These are phyloP conservation scores for Starmerella bombicola DNA, from an alignment of 805 yeast genomes.

Conservation along the genomic window DNA sequence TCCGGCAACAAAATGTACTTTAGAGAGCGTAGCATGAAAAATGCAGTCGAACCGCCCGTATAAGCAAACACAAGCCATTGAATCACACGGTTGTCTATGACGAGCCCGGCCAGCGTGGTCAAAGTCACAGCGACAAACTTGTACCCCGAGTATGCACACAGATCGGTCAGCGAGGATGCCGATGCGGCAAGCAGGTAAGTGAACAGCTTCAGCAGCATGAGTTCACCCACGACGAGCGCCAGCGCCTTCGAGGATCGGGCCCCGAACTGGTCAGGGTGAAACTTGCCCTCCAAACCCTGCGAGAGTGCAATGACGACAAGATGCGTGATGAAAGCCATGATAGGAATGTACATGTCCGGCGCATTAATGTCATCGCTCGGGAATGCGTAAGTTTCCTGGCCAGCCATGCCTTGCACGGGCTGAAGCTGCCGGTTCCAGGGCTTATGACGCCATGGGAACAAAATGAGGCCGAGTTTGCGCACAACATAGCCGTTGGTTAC, in stretches of 20 bases:
- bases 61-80: constrained; percentile 42
- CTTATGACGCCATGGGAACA: constrained; percentile 76
- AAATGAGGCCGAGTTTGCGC: constrained; percentile 53
- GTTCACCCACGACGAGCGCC: constrained; percentile 69
- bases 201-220: constrained; percentile 63
- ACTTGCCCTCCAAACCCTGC: constrained; percentile 76
- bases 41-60: constrained; percentile 44
- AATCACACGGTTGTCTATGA: constrained; percentile 28
- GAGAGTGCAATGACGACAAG: constrained; percentile 70
- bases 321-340: constrained; percentile 85
- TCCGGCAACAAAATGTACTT: constrained; percentile 57
- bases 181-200: constrained; percentile 65
- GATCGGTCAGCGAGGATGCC: constrained; percentile 57
- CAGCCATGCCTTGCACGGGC: constrained; percentile 29
- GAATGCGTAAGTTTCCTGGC: constrained; percentile 43
- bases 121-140: constrained; percentile 62
- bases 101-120: constrained; percentile 28
- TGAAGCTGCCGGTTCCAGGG: constrained; percentile 57
- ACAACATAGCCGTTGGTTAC: constrained; percentile 82
- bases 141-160: constrained; percentile 83
- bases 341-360: constrained; percentile 91
- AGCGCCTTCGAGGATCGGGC: constrained; percentile 73
- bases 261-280: constrained; percentile 88
- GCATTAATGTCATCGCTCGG: constrained; percentile 85
- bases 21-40: constrained; percentile 40